Evolutionary conservation across 768 basidiomycete genomes (phyloP).

Genomic region (Tulasnella sp.): DNA sequence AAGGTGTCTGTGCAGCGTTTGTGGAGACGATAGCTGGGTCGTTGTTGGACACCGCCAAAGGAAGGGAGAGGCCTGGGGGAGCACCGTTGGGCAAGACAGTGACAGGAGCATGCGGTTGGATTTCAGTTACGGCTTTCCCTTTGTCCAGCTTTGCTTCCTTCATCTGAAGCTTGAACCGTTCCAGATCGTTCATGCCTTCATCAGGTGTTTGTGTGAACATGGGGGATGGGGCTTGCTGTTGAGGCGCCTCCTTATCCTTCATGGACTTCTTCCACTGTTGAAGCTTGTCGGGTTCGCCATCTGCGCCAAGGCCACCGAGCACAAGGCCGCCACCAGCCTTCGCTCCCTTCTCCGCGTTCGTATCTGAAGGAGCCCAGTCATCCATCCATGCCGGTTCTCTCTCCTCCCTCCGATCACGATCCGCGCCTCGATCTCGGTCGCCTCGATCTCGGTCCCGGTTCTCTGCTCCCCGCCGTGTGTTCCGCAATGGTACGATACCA

Average conservation of each 20-base stretch:
- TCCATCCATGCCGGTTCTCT: constrained; percentile 93
- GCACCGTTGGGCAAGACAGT: background rate
- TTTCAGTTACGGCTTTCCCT: constrained; percentile 1
- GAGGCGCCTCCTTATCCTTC: constrained; percentile 43
- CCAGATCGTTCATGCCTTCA: constrained; percentile 64
- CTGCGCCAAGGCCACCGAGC: constrained; percentile 45
- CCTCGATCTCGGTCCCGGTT: constrained; percentile 23
- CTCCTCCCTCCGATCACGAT: constrained; percentile 38
- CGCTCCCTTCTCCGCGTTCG: constrained; percentile 27
- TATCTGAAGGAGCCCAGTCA: constrained; percentile 52
- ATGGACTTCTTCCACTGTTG: constrained; percentile 81
- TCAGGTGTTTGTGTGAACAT: background rate
- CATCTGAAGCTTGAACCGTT: constrained; percentile 74
- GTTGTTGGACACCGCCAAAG: too few relatives aligned
- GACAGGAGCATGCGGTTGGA: background rate
- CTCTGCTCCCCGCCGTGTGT: constrained; percentile 21
- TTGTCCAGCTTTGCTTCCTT: constrained; percentile 53
- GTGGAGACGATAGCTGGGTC: constrained; percentile 11
- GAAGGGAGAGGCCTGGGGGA: constrained; percentile 6
- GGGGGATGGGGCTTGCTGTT: constrained; percentile 13
- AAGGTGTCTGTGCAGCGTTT: constrained; percentile 34
- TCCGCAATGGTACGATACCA: constrained; percentile 8
- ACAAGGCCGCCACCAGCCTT: constrained; percentile 35
- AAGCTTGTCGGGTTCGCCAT: constrained; percentile 69
- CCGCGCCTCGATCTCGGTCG: constrained; percentile 26